phyloP scores from a whole-genome alignment of 1,139 yeast species.

The Lipomyces yarrowii region DNA sequence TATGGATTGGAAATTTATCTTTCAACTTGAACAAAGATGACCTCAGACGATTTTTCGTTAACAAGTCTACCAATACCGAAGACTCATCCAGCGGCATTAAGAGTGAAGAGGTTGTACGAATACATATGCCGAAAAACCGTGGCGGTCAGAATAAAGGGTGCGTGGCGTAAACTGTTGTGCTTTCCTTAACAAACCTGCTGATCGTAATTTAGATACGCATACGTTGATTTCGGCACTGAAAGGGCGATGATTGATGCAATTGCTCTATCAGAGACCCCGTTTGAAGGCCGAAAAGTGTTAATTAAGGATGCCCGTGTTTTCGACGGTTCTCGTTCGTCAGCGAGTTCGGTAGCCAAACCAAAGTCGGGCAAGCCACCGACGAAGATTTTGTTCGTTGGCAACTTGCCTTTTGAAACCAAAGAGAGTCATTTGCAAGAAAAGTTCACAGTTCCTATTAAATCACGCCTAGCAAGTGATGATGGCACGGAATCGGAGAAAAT shows the following conservation, averaged over 20 bases:
- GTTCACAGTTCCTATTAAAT: slow-evolving; percentile 45
- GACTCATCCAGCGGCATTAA: slow-evolving; percentile 37
- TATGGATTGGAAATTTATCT: slow-evolving; percentile 93
- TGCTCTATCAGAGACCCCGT: slow-evolving; percentile 64
- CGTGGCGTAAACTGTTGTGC: background rate
- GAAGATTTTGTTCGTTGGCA: slow-evolving; percentile 87
- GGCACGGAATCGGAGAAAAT: slow-evolving; percentile 3
- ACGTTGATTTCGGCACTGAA: slow-evolving; percentile 73
- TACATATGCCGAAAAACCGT: slow-evolving; percentile 46
- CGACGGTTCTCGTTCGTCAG: slow-evolving; percentile 55
- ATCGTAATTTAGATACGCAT: slow-evolving; percentile 80
- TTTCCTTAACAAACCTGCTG: slow-evolving; percentile 38
- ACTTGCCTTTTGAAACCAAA: slow-evolving; percentile 90
- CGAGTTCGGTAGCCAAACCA: slow-evolving; percentile 38
- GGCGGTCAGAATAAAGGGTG: slow-evolving; percentile 35
- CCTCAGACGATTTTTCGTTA: slow-evolving; percentile 61
- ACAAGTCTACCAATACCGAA: slow-evolving; percentile 34
- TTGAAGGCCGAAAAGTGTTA: slow-evolving; percentile 83
- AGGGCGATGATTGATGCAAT: slow-evolving; percentile 68
- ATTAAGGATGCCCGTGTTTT: slow-evolving; percentile 80
- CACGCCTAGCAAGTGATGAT: slow-evolving; percentile 55
- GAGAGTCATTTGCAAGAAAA: slow-evolving; percentile 75
- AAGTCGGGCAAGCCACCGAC: slow-evolving; percentile 81
- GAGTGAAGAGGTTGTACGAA: slow-evolving; percentile 46
- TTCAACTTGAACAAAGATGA: slow-evolving; percentile 84